Base-by-base conservation (phyloP, 495 filamentous ascomycete genomes). In the Venustampulla echinocandica region DNA sequence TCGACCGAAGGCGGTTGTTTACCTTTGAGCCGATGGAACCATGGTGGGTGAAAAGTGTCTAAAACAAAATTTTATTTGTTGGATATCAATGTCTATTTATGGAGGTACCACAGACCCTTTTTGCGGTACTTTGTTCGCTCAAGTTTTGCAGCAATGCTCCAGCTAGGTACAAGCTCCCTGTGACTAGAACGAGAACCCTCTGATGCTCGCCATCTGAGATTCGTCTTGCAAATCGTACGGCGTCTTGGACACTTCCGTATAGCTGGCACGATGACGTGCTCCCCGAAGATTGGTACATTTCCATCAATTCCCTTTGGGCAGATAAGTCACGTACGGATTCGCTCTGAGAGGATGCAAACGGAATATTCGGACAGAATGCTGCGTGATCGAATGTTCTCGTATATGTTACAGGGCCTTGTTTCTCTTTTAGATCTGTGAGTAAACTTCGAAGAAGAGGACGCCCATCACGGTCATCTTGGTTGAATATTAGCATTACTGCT, bases 121-220 rank as follows among this genome's bases (percentile, higher is more conserved):
- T n/a, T n/a, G n/a, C n/a, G n/a, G n/a, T n/a, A n/a, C n/a, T n/a
- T 17, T 17, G 9, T 18, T 17, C 34, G 15, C 10, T 6, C 34
- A 37, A 10, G 17, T 10, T 17, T 15, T 9, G 6, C 9, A 37
- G 9, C 34, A 10, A 9, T 5, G 9, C 34, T 6, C 90, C 88
- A 0, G 94, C 86, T 9, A 96, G 72, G 67, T 95, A 85, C 50
- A 94, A 71, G 60, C 87, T 94, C 5, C 90, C 90, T 15, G 90
- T 95, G 30, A 87, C 70, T 17, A 85, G 55, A 3, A 80, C 58
- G 13, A 46, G 41, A 19, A 50, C 61, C 57, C 20, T 45, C 44
- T 18, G 9, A 28, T 42, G 47, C 52, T 49, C 55, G 50, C 10
- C 59, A 55, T 23, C 42, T 45, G 13, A 5, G 22, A 3, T 70